Base-by-base conservation (phyloP, 805 yeast species). In the Pichia membranifaciens region DNA sequence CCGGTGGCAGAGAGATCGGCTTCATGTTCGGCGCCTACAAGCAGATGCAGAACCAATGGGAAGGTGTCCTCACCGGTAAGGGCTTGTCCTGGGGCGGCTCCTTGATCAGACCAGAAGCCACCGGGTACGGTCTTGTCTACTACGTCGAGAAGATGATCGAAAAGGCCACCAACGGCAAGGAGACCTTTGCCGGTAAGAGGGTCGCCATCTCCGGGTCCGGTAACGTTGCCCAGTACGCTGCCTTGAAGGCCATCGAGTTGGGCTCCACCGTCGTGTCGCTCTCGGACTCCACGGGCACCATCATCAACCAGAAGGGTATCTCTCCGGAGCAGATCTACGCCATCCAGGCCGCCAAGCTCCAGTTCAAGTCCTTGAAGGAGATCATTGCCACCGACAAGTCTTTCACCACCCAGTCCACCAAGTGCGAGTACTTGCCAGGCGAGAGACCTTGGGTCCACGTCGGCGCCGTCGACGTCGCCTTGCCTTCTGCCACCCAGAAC, bases 11-110 rank as follows among this genome's bases (percentile, higher is more conserved):
- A 71, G 96, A 88, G 75, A 78, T 89, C 56, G 96, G 97, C 60
- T 91, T 69, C 86, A 74, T 91, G 68, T 93, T 88, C 61, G 99
- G 99, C 73, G 96, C 96, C 59, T 91, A 87, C 89, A 88, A 89
- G 80, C 76, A 78, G 62, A 77, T 78, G 81, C 84, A 79, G 72
- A 91, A 91, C 83, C 76, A 82, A 66, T 91, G 89, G 84, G 91
- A 91, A 70, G 98, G 98, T 79, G 95, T 91, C 45, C 78, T 91
- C 61, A 91, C 99, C 67, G 99, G 99, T 73, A 91, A 91, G 78
- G 97, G 97, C 65, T 78, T 90, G 65, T 74, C 84, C 68, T 93
- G 97, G 96, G 99, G 99, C 79, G 99, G 98, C 64, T 91, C 98
- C 62, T 78, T 91, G 69, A 90, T 91, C 74, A 86, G 99, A 74